phyloP scores from a whole-genome alignment of 2,329 filamentous ascomycete genomes.

The Chalara sp. region DNA sequence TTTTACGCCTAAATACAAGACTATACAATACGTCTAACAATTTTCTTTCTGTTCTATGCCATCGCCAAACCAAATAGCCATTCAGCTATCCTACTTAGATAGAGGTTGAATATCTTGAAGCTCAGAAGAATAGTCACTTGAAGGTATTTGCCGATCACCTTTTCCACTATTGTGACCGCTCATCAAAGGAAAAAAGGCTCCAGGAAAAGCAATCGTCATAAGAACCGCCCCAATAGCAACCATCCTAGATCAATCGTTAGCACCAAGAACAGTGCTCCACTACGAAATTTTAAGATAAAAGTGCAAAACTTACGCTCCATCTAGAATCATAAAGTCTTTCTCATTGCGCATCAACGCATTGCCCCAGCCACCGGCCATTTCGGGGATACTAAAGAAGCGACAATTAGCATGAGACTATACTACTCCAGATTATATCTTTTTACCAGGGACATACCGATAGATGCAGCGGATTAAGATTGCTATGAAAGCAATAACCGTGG shows the following conservation, averaged over 20 bases:
- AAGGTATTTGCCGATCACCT: too few species aligned
- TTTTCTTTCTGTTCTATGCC: too few species aligned
- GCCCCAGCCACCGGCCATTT: slow-evolving; percentile 58
- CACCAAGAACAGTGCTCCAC: neutral
- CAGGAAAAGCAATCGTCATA: neutral
- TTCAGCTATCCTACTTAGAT: too few species aligned
- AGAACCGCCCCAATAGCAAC: neutral
- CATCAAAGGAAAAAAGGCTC: neutral
- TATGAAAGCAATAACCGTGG: neutral
- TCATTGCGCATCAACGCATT: slow-evolving; percentile 58
- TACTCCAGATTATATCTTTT: neutral
- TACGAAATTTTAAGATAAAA: slow-evolving; percentile 7
- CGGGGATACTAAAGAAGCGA: slow-evolving; percentile 34
- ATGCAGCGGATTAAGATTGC: slow-evolving; percentile 7
- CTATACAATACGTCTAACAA: too few species aligned
- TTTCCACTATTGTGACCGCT: neutral
- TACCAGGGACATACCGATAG: neutral
- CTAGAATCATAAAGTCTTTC: slow-evolving; percentile 48
- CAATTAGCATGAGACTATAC: neutral
- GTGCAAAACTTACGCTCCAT: slow-evolving; percentile 27
- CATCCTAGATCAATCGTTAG: neutral
- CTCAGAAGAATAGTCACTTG: too few species aligned
- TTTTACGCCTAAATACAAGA: too few species aligned
- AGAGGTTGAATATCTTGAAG: too few species aligned
- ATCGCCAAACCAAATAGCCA: too few species aligned